Evolutionary conservation across 768 basidiomycete genomes (phyloP).

Genomic region (Naganishia vishniacii): DNA sequence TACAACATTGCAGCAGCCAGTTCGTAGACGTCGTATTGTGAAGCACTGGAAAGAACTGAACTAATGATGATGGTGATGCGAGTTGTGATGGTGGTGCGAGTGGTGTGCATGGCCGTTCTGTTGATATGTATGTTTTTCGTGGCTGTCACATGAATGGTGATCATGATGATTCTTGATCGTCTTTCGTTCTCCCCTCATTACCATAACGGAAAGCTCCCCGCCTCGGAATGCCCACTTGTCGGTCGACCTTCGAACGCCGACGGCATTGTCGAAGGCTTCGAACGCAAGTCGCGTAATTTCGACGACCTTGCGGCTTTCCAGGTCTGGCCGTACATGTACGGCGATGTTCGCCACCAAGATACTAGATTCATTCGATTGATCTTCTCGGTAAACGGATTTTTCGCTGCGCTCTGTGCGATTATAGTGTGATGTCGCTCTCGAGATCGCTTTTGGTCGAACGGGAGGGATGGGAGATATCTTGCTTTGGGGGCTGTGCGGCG

Average conservation of each 20-base stretch:
- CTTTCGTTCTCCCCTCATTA: conserved; percentile 24
- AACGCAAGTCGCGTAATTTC: conserved; percentile 55
- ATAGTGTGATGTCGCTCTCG: conserved; percentile 17
- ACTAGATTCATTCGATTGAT: conserved; percentile 29
- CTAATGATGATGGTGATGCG: conserved; percentile 1
- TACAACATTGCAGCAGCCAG: too few species aligned
- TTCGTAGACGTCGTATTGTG: too few species aligned
- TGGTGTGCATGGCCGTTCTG: neutral
- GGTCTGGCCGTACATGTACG: conserved; percentile 63
- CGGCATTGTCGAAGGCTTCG: conserved; percentile 18
- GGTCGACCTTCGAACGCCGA: conserved; percentile 24
- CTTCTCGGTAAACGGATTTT: conserved; percentile 28
- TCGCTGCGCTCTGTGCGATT: conserved; percentile 23
- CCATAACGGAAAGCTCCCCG: conserved; percentile 18
- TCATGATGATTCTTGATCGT: conserved; percentile 4
- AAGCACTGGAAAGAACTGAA: neutral
- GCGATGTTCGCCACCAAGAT: conserved; percentile 69
- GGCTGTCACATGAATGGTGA: conserved; percentile 17
- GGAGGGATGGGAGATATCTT: conserved; percentile 21
- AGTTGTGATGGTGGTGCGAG: neutral
- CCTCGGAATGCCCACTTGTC: conserved; percentile 23
- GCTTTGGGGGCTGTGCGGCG: conserved; percentile 50
- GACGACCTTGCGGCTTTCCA: conserved; percentile 67
- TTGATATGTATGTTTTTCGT: neutral
- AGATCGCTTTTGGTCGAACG: conserved; percentile 15